Evolutionary conservation across 2,329 filamentous ascomycete genomes (phyloP).

Genomic region (Fusarium clavum): DNA sequence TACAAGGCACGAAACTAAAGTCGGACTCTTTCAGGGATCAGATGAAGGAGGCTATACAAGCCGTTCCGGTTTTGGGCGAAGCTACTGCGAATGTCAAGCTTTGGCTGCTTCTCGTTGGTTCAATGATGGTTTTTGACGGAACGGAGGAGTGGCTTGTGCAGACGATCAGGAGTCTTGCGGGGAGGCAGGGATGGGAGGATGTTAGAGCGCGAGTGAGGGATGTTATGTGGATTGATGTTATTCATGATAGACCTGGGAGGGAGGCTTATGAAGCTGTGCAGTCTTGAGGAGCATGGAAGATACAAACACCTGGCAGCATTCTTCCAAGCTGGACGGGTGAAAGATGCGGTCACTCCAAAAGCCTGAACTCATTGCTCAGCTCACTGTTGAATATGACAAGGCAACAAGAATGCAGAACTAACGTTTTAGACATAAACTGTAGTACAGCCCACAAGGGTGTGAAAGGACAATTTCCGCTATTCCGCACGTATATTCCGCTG

Average conservation of each 20-base stretch:
- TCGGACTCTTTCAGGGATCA: constrained; percentile 27
- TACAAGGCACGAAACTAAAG: constrained; percentile 31
- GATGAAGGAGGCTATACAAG: constrained; percentile 28
- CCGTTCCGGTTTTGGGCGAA: background rate
- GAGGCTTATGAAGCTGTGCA: constrained; percentile 9
- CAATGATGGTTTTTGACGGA: constrained; percentile 38
- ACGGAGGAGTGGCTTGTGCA: constrained; percentile 42
- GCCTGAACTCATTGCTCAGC: too few species aligned
- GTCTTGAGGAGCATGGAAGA: background rate
- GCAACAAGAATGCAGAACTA: too few species aligned
- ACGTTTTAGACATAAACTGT: too few species aligned
- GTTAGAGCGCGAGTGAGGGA: constrained; percentile 32
- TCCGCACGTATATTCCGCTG: too few species aligned
- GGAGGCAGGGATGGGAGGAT: constrained; percentile 38
- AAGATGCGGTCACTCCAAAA: too few species aligned
- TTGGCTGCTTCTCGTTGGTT: constrained; percentile 45
- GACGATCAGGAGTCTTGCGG: constrained; percentile 25
- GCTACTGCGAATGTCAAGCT: constrained; percentile 38
- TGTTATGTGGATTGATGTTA: constrained; percentile 45
- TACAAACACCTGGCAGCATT: background rate
- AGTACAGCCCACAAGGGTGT: too few species aligned
- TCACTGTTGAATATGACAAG: too few species aligned
- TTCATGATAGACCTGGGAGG: constrained; percentile 40
- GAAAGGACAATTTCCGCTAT: too few species aligned
- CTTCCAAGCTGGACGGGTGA: too few species aligned